Evolutionary conservation across 2,329 filamentous ascomycete genomes (phyloP), one percentile per base, ranked within the genome.

Genomic region (Metarhizium anisopliae): DNA sequence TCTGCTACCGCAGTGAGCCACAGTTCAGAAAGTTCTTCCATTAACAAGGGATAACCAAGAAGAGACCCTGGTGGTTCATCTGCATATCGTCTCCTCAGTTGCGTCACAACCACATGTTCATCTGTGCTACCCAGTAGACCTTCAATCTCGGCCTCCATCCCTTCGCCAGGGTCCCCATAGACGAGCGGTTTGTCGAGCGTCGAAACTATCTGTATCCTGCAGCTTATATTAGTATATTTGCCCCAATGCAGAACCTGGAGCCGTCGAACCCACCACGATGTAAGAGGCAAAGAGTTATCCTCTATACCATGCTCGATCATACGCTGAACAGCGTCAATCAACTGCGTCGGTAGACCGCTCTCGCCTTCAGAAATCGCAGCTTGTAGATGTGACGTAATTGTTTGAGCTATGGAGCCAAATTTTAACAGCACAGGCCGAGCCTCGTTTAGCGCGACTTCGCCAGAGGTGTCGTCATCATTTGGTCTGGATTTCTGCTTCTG

Each of bases 191-290:
- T 29, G 3, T 56, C 55, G 3, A 59, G 29, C 3, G 53, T 14
- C 25, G 47, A 45, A 6, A 59, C 54, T 5, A 68, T 63, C 50
- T 69, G 64, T 53, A 64, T 61, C 67, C 66, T 67, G 18, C 8
- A n/a, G 30, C 7, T 14, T 20, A n/a, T 32, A 47, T 60, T 25
- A 64, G 58, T 11, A 30, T 30, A 13, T 51, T 13, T 51, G 16
- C 18, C 42, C 38, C 16, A 20, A 14, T 11, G 18, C 10, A 14
- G 30, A 16, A 8, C 49, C 4, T 2, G 32, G 16, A 20, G 16
- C 30, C n/a, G 38, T n/a, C 14, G 18, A 51, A 30, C 67, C 49
- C 65, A 70, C 70, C 71, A 73, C 43, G 70, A 70, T 32, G 59
- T 61, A 0, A 73, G 60, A 2, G 69, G 63, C 4, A 69, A 58